These are phyloP conservation scores for Aegle marmelos DNA, from an alignment of 345 rosid species.

Conservation along the genomic window DNA sequence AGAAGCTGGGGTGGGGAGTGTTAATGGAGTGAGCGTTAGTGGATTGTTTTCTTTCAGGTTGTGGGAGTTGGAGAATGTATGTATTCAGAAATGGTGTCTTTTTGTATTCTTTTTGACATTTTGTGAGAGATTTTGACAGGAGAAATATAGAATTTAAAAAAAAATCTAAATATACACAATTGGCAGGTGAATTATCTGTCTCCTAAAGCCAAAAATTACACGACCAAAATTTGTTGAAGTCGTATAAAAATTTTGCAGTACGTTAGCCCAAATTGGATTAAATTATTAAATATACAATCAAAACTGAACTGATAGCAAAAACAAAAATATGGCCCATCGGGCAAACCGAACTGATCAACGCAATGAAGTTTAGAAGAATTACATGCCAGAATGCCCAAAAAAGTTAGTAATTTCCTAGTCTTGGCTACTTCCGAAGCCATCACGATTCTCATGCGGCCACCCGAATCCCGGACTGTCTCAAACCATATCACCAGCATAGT, in stretches of 20 bases:
- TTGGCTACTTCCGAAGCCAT: slow-evolving; percentile 53
- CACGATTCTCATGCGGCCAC: slow-evolving; percentile 79
- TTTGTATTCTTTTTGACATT: slow-evolving; percentile 1
- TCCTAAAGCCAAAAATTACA: no score
- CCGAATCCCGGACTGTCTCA: slow-evolving; percentile 63
- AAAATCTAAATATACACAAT: not conserved
- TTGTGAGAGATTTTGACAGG: not conserved
- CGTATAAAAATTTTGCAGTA: not conserved
- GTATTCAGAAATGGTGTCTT: not conserved
- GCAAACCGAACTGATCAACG: slow-evolving; percentile 11
- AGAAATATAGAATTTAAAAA: not conserved
- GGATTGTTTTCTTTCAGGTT: slow-evolving; percentile 4
- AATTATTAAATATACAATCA: not conserved
- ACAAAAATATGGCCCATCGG: not conserved
- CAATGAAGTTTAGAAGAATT: not conserved
- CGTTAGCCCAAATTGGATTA: not conserved
- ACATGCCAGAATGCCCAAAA: slow-evolving; percentile 1
- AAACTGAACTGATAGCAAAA: not conserved
- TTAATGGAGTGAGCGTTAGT: not conserved
- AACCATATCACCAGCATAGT: slow-evolving; percentile 44
- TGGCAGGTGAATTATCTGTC: not conserved
- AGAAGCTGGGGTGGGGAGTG: slow-evolving; percentile 11
- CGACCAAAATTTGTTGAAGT: no score
- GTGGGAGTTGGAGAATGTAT: slow-evolving; percentile 4
- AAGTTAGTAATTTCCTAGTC: slow-evolving; percentile 31